These are phyloP conservation scores for Rutstroemia sp. DNA, from an alignment of 2,329 filamentous ascomycete species.

Conservation along the genomic window DNA sequence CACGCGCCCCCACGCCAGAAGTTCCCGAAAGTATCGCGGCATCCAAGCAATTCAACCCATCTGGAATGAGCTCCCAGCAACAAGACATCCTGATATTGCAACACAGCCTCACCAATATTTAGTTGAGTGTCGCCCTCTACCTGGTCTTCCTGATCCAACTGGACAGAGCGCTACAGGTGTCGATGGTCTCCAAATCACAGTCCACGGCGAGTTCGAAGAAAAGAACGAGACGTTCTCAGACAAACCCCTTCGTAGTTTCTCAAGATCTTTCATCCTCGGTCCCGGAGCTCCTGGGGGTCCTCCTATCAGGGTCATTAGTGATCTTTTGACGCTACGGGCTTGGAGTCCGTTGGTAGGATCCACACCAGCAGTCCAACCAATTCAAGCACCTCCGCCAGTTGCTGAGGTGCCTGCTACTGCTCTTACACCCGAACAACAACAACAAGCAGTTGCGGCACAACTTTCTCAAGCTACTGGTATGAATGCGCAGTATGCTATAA, in stretches of 20 bases:
- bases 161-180: conserved; percentile 59
- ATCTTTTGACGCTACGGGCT: conserved; percentile 67
- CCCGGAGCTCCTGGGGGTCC: conserved; percentile 56
- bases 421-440: conserved; percentile 29
- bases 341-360: conserved; percentile 44
- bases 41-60: conserved; percentile 55
- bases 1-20: conserved; percentile 49
- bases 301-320: conserved; percentile 66
- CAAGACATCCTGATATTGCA: conserved; percentile 65
- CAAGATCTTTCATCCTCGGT: conserved; percentile 71
- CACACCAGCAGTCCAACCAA: neutral
- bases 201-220: conserved; percentile 84
- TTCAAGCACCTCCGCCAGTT: conserved; percentile 14
- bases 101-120: conserved; percentile 66
- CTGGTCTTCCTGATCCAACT: conserved; percentile 62
- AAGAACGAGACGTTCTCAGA: conserved; percentile 48
- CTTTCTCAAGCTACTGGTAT: conserved; percentile 73
- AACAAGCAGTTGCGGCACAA: conserved; percentile 66
- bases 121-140: conserved; percentile 71
- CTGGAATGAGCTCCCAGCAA: conserved; percentile 65
- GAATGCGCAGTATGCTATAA: conserved; percentile 67
- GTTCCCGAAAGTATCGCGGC: conserved; percentile 60
- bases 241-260: conserved; percentile 67
- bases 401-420: conserved; percentile 4
- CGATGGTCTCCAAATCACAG: conserved; percentile 67